Conservation (phyloP, 2,329 filamentous ascomycete genomes). For the Paracamarosporium sp. region DNA sequence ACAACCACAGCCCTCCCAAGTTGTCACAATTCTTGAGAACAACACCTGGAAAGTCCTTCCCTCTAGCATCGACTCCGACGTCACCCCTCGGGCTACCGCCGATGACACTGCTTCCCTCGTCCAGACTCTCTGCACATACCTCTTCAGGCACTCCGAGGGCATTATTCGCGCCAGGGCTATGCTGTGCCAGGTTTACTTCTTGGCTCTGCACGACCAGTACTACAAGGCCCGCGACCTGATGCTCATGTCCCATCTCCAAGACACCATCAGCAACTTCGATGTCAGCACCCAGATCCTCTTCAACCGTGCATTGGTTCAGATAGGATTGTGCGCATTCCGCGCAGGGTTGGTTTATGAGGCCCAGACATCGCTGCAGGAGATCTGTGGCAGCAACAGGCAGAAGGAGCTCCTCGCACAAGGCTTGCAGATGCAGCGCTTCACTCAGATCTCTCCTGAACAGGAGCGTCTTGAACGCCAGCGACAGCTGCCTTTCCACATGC, state of each 20-base stretch:
- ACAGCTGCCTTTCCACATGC: slow-evolving; percentile 99
- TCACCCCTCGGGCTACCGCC: slow-evolving; percentile 75
- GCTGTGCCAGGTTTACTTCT: slow-evolving; percentile 98
- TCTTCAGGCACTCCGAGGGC: slow-evolving; percentile 92
- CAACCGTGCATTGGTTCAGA: slow-evolving; percentile 97
- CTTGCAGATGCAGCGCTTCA: slow-evolving; percentile 97
- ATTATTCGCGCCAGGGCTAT: slow-evolving; percentile 96
- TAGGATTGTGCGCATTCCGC: slow-evolving; percentile 97
- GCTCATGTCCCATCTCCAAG: slow-evolving; percentile 98
- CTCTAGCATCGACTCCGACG: slow-evolving; percentile 72
- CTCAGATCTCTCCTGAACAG: slow-evolving; percentile 94
- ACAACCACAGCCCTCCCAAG: slow-evolving; percentile 74
- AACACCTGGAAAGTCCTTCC: slow-evolving; percentile 88
- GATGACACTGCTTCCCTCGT: slow-evolving; percentile 78
- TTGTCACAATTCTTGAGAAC: slow-evolving; percentile 92
- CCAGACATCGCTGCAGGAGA: slow-evolving; percentile 96
- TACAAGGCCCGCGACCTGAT: slow-evolving; percentile 98
- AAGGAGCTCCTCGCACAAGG: slow-evolving; percentile 98
- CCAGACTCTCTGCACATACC: slow-evolving; percentile 88
- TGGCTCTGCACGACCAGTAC: slow-evolving; percentile 96
- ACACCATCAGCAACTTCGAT: slow-evolving; percentile 96
- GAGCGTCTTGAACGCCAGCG: slow-evolving; percentile 96
- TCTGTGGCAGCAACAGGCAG: slow-evolving; percentile 95
- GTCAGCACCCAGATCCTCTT: slow-evolving; percentile 97
- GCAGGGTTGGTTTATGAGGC: slow-evolving; percentile 96